Evolutionary conservation across 176 grass and related monocot genomes (phyloP).

Genomic region (Zizania latifolia): DNA sequence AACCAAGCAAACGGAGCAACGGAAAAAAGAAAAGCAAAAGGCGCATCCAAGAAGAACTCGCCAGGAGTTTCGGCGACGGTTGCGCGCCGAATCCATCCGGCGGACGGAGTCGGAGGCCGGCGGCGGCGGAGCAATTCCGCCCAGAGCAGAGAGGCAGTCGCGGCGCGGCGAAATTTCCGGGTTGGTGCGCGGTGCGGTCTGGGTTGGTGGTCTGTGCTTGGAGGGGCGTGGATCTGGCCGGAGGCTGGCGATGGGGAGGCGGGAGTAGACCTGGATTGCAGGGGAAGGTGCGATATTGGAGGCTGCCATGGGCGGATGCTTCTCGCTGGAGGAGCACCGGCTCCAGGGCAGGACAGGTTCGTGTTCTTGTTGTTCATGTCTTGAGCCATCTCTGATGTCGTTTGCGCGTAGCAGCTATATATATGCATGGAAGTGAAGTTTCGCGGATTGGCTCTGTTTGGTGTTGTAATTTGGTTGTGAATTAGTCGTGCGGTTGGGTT

Average conservation of each 20-base stretch:
- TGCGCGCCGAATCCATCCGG: constrained; percentile 4
- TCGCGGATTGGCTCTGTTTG: neutral
- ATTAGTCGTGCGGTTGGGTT: neutral
- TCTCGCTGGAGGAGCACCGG: constrained; percentile 78
- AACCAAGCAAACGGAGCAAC: constrained; percentile 20
- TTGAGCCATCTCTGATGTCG: constrained; percentile 11
- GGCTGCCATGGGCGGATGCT: constrained; percentile 72
- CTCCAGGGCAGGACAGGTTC: constrained; percentile 56
- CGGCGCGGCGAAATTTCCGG: neutral
- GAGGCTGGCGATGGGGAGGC: constrained; percentile 22
- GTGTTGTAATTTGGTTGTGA: neutral
- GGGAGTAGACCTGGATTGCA: constrained; percentile 23
- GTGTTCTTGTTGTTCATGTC: neutral
- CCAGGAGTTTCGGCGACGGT: constrained; percentile 24
- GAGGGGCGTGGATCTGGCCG: constrained; percentile 38
- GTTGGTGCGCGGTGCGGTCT: constrained; percentile 3
- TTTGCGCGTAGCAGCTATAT: neutral
- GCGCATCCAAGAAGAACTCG: constrained; percentile 9
- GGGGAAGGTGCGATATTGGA: constrained; percentile 34
- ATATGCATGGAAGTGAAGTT: neutral
- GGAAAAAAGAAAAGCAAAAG: neutral
- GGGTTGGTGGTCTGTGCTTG: constrained; percentile 7
- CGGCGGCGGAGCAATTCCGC: neutral
- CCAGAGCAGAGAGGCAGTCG: neutral
- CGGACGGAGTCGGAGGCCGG: neutral